These are phyloP conservation scores for Camptophora hylomeconis DNA, from an alignment of 2,329 filamentous ascomycete genomes.

Conservation along the genomic window DNA sequence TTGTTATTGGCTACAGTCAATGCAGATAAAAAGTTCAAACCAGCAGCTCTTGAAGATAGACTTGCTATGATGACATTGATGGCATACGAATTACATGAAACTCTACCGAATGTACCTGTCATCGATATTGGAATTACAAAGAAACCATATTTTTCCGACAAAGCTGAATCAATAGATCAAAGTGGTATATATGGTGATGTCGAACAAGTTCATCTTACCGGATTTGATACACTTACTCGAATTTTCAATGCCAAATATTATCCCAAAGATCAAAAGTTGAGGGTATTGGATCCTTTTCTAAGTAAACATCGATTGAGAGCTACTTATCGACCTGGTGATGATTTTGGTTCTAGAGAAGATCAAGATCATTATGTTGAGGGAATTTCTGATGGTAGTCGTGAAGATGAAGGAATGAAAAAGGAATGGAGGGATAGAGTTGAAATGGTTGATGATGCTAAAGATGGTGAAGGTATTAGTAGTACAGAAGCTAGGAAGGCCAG, in stretches of 20 bases:
- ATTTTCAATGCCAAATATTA: slow-evolving; percentile 38
- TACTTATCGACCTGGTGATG: slow-evolving; percentile 28
- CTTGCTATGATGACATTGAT: slow-evolving; percentile 37
- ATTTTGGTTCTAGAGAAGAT: slow-evolving; percentile 19
- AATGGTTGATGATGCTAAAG: slow-evolving; percentile 26
- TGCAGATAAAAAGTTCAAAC: slow-evolving; percentile 47
- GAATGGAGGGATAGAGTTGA: slow-evolving; percentile 32
- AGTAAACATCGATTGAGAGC: slow-evolving; percentile 30
- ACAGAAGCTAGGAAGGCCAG: slow-evolving; percentile 28
- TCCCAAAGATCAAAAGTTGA: slow-evolving; percentile 27
- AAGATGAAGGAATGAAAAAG: slow-evolving; percentile 24
- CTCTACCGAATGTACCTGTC: slow-evolving; percentile 15
- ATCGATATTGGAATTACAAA: slow-evolving; percentile 37
- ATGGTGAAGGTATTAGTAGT: slow-evolving; percentile 27
- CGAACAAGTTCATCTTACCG: slow-evolving; percentile 35
- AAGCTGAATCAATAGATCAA: slow-evolving; percentile 30
- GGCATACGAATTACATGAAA: slow-evolving; percentile 25
- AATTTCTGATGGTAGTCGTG: slow-evolving; percentile 25
- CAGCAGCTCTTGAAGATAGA: slow-evolving; percentile 34
- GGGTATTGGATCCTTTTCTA: slow-evolving; percentile 29
- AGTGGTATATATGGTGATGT: slow-evolving; percentile 23
- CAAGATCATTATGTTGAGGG: slow-evolving; percentile 26
- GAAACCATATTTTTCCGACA: slow-evolving; percentile 35
- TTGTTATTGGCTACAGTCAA: slow-evolving; percentile 52
- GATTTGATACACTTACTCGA: slow-evolving; percentile 36